A percentile compares a stretch with the other conserved stretches of the same genome.
phyloP scores from a whole-genome alignment of 2,329 filamentous ascomycete genomes.

The Pseudocercospora fijiensis region DNA sequence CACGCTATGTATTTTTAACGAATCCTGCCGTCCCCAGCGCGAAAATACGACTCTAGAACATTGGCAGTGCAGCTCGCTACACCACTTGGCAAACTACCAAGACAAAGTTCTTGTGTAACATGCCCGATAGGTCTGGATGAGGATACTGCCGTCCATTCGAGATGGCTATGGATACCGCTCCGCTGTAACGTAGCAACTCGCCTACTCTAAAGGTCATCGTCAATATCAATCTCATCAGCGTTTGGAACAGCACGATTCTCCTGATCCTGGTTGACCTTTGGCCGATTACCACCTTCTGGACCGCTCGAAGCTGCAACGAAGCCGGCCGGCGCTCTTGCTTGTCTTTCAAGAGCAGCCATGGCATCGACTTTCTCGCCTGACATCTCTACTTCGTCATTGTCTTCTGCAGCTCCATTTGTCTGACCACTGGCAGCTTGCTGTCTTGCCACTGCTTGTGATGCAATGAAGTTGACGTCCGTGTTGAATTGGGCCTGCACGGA shows the following conservation, averaged over 20 bases:
- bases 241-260: conserved; percentile 27
- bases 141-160: neutral
- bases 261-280: conserved; percentile 13
- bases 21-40: no score
- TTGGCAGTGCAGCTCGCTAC: no score
- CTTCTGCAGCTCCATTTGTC: conserved; percentile 44
- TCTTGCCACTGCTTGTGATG: conserved; percentile 86
- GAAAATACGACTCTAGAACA: no score
- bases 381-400: conserved; percentile 45
- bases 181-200: neutral
- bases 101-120: neutral
- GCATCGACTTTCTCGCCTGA: conserved; percentile 65
- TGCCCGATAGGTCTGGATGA: neutral
- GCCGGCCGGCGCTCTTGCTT: conserved; percentile 82
- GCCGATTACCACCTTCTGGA: conserved; percentile 37
- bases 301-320: conserved; percentile 82
- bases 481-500: conserved; percentile 98
- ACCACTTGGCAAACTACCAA: neutral
- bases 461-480: conserved; percentile 98
- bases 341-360: conserved; percentile 84
- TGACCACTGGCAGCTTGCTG: conserved; percentile 54
- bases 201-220: conserved; percentile 30
- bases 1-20: neutral
- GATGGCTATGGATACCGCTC: neutral
- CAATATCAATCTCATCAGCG: conserved; percentile 39